phyloP scores from a whole-genome alignment of 2,329 filamentous ascomycete species.

The Fusarium bactridioides region DNA sequence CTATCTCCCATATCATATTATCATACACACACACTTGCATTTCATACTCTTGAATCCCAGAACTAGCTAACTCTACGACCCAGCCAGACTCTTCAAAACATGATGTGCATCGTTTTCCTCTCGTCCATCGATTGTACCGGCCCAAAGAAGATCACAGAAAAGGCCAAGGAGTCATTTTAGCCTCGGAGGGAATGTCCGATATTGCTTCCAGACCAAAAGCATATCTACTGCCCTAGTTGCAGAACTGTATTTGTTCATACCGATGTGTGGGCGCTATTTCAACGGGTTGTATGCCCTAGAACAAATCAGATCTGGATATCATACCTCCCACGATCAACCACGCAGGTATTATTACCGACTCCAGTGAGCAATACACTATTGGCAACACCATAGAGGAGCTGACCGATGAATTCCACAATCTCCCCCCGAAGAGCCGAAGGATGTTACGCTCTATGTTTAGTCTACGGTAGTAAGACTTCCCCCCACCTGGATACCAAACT shows the following conservation, averaged over 20 bases:
- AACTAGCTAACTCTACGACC: background rate
- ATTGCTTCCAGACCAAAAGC: fast-evolving
- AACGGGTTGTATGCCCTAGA: fast-evolving
- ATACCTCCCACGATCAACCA: background rate
- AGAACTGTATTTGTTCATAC: background rate
- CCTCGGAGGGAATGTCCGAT: background rate
- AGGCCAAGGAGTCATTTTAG: background rate
- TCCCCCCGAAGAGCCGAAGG: fast-evolving
- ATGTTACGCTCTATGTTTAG: background rate
- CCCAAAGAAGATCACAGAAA: background rate
- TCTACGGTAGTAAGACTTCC: background rate
- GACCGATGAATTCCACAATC: background rate
- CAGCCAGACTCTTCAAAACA: background rate
- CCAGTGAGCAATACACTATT: fast-evolving
- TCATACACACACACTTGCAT: background rate
- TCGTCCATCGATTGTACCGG: background rate
- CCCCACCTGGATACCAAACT: too few species aligned
- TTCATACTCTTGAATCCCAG: background rate
- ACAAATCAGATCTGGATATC: background rate
- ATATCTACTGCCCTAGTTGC: background rate
- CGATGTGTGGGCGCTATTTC: background rate
- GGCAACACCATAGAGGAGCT: fast-evolving
- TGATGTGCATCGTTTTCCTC: background rate
- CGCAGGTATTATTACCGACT: fast-evolving
- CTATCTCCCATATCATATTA: background rate